A percentile compares a stretch with the other conserved stretches of the same genome.
Conservation (phyloP, 495 filamentous ascomycete species). For the Podospora conica region DNA sequence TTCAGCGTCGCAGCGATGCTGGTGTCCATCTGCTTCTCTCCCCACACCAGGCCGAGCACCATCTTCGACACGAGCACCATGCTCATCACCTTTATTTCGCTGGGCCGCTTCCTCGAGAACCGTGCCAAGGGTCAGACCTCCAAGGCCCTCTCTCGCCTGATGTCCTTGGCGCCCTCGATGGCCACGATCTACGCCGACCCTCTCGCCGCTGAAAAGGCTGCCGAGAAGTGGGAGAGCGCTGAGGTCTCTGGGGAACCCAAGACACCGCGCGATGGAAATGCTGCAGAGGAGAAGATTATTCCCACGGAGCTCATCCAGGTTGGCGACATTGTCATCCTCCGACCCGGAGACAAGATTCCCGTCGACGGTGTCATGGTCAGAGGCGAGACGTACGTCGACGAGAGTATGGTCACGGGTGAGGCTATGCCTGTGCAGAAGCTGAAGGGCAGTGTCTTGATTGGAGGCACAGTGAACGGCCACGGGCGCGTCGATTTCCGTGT, state of each 20-base stretch:
- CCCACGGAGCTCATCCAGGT: slow-evolving; percentile 94
- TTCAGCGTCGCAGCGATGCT: slow-evolving; percentile 89
- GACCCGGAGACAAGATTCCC: slow-evolving; percentile 93
- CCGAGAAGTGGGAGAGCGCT: slow-evolving; percentile 64
- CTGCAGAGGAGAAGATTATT: slow-evolving; percentile 74
- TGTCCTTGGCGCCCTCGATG: slow-evolving; percentile 95
- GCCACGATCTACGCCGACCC: slow-evolving; percentile 97
- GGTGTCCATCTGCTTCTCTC: slow-evolving; percentile 61
- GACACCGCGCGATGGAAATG: slow-evolving; percentile 43
- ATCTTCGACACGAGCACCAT: slow-evolving; percentile 98
- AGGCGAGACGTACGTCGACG: slow-evolving; percentile 90
- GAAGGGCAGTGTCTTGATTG: slow-evolving; percentile 73
- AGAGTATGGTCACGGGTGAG: slow-evolving; percentile 98
- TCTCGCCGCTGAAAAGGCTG: slow-evolving; percentile 84
- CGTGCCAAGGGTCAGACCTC: slow-evolving; percentile 95
- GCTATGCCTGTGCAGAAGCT: slow-evolving; percentile 86
- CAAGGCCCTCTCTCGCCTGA: slow-evolving; percentile 86
- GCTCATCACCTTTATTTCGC: slow-evolving; percentile 93
- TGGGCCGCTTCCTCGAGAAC: slow-evolving; percentile 92
- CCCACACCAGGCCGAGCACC: slow-evolving; percentile 72
- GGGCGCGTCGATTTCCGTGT: slow-evolving; percentile 90
- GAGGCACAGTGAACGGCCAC: slow-evolving; percentile 94
- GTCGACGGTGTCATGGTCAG: slow-evolving; percentile 83
- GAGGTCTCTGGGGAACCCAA: slow-evolving; percentile 37
- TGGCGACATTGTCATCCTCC: slow-evolving; percentile 86